A percentile compares a stretch with the other conserved stretches of the same genome.
Evolutionary conservation across 176 grass and related monocot species (phyloP).

Genomic region (Themeda triandra): DNA sequence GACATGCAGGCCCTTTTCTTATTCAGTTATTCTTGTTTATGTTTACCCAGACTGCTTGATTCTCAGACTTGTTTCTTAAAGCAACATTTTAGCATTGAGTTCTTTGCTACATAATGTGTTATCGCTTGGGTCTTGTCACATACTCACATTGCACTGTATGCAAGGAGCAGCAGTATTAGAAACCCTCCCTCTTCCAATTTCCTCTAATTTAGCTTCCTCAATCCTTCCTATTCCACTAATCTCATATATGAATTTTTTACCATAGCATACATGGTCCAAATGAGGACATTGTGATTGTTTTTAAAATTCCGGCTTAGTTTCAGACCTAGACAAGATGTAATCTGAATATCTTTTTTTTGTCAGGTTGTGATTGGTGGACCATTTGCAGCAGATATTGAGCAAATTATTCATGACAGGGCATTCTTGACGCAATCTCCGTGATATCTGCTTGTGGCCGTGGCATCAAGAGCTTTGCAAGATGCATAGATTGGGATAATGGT

Average conservation of each 20-base stretch:
- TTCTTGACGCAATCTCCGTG: slow-evolving; percentile 56
- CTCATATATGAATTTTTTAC: too few relatives aligned
- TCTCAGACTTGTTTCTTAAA: not conserved
- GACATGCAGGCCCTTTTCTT: not conserved
- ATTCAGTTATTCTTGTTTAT: not conserved
- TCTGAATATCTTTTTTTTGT: slow-evolving; percentile 31
- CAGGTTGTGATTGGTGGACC: slow-evolving; percentile 86
- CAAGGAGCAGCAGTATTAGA: not conserved
- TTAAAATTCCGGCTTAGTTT: not conserved
- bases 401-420: slow-evolving; percentile 67
- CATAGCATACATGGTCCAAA: not conserved
- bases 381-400: slow-evolving; percentile 49
- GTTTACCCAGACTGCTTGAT: not conserved
- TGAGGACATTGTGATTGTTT: not conserved
- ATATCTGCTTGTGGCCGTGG: slow-evolving; percentile 65
- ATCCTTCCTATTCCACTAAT: not conserved
- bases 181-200: not conserved
- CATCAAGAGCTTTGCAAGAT: slow-evolving; percentile 45
- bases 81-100: not conserved
- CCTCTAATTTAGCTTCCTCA: not conserved
- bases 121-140: not conserved
- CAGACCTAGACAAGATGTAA: slow-evolving; percentile 4
- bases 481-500: slow-evolving; percentile 51
- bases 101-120: not conserved
- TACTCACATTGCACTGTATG: not conserved